Base-by-base conservation (phyloP, 768 basidiomycete genomes). In the Calocera cornea region DNA sequence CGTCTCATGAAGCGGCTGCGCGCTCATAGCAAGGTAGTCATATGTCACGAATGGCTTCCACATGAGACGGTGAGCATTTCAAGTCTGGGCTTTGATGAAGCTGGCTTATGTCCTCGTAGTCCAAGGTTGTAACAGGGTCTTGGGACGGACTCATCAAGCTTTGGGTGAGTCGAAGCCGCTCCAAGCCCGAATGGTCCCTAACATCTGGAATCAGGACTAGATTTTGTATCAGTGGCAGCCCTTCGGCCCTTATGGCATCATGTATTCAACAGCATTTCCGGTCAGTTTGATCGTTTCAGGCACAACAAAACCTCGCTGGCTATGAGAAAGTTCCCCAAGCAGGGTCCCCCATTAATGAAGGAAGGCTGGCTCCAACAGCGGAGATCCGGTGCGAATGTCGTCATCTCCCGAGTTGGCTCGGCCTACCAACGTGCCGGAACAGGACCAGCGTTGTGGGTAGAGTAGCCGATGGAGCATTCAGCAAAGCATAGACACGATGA, bases 81-180 rank as follows among this genome's bases (percentile, higher is more conserved):
- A 7, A 17, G 29, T 24, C 27, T 41, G 1, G n/a, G 24, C n/a
- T 38, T n/a, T 63, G 22, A 22, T 10, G 19, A 1, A 38, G 40
- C 24, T 47, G 10, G 40, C 24, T n/a, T 2, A 34, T 34, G 36
- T n/a, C 41, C 41, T 31, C 73, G 17, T 47, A 97, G 95, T 95
- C 92, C 27, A 98, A 98, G 80, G 87, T 99, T 7, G 84, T 99
- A 65, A 99, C 97, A 1, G 94, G 90, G 10, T 93, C 91, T 54
- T 98, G 95, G 95, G 97, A 99, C 75, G 95, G 95, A 14, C 79
- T 94, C 71, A 97, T 98, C 77, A 98, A 98, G 79, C 82, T 99
- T 75, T 99, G 95, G 94, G 93, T 91, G 34, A 50, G 71, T 70
- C 27, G 19, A 33, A n/a, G 24, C 40, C 12, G 38, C 36, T 47